phyloP scores from a whole-genome alignment of 345 rosid species.

The Hypericum perforatum region DNA sequence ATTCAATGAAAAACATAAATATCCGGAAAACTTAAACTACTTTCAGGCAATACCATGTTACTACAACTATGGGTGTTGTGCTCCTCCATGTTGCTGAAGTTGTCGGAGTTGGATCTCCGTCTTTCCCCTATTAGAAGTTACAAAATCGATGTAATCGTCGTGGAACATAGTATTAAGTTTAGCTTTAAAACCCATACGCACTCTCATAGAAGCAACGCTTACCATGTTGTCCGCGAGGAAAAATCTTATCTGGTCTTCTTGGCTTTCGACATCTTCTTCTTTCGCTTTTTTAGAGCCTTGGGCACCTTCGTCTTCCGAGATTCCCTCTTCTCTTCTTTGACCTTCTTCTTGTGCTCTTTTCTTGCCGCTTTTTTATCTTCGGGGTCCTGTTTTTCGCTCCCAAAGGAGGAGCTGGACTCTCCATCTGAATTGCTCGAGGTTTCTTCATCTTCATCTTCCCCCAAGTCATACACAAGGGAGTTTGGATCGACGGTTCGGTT shows the following conservation, averaged over 20 bases:
- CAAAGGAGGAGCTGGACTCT: constrained; percentile 10
- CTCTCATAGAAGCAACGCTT: too few relatives aligned
- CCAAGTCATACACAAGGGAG: constrained; percentile 11
- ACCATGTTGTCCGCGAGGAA: too few relatives aligned
- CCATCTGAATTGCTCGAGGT: constrained; percentile 28
- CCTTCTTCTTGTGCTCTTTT: constrained; percentile 94
- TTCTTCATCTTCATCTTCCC: constrained; percentile 30
- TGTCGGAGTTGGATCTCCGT: too few relatives aligned
- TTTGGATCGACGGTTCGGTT: constrained; percentile 5
- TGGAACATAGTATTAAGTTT: too few relatives aligned
- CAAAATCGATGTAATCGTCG: too few relatives aligned
- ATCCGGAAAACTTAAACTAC: too few relatives aligned
- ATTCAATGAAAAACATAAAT: too few relatives aligned
- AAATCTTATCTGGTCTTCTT: constrained; percentile 44
- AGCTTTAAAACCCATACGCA: too few relatives aligned
- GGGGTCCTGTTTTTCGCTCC: constrained; percentile 18
- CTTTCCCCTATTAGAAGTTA: too few relatives aligned
- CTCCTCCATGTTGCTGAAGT: too few relatives aligned
- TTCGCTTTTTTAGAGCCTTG: constrained; percentile 76
- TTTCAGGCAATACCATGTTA: too few relatives aligned
- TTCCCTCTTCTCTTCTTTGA: constrained; percentile 90
- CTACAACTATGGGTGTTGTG: too few relatives aligned
- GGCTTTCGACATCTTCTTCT: constrained; percentile 25
- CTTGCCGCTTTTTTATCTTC: constrained; percentile 68
- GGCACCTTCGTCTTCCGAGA: constrained; percentile 77